Evolutionary conservation across 1,284 basidiomycete genomes (phyloP).

Genomic region (Xerocomus nothofagi): DNA sequence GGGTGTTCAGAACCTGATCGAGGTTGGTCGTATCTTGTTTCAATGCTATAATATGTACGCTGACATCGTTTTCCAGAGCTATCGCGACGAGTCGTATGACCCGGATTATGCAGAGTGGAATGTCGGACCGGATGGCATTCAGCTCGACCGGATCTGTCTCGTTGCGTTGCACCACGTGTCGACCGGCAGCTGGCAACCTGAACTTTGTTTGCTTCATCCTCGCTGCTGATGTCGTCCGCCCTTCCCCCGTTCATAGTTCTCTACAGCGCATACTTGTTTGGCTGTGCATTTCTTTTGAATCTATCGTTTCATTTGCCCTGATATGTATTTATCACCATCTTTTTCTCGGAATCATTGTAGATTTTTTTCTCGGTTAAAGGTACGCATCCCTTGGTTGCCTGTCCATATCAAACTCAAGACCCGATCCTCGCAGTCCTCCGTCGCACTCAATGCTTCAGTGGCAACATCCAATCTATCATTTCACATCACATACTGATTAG

Average conservation of each 20-base stretch:
- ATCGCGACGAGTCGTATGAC: conserved; percentile 16
- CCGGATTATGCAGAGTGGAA: conserved; percentile 21
- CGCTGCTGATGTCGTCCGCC: conserved; percentile 8
- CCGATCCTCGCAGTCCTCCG: not conserved
- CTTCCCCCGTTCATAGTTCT: not conserved
- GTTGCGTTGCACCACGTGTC: conserved; percentile 29
- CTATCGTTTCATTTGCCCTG: not conserved
- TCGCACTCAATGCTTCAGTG: not conserved
- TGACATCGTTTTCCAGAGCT: conserved; percentile 17
- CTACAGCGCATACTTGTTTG: not conserved
- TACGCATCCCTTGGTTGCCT: not conserved
- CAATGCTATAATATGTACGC: not conserved
- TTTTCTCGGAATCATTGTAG: not conserved
- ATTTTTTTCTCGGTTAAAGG: not conserved
- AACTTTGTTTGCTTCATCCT: conserved; percentile 26
- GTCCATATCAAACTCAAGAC: not conserved
- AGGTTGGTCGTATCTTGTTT: conserved; percentile 22
- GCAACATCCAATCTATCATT: not conserved
- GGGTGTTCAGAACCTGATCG: conserved; percentile 40
- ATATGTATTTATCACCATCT: not conserved
- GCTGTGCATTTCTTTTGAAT: not conserved
- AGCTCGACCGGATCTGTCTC: conserved; percentile 26
- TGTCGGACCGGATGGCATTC: conserved; percentile 26
- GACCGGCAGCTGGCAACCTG: conserved; percentile 34
- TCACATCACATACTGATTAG: conserved; percentile 14